phyloP scores from a whole-genome alignment of 495 filamentous ascomycete genomes.

The Lasiosphaeriaceae sp. region DNA sequence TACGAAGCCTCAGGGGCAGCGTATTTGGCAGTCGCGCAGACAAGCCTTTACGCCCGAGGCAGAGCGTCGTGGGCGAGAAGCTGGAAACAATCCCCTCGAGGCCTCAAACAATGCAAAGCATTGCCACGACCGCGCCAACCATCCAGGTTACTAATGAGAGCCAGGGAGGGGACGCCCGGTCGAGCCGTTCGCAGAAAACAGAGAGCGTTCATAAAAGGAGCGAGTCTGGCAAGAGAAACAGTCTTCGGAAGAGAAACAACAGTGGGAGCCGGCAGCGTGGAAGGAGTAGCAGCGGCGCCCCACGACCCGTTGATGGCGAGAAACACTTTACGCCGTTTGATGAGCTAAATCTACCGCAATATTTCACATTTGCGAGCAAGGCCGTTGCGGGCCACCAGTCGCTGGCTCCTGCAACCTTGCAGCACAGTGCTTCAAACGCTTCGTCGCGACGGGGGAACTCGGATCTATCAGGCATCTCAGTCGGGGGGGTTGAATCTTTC shows the following conservation, averaged over 20 bases:
- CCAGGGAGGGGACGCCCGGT: slow-evolving; percentile 25
- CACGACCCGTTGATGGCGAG: slow-evolving; percentile 36
- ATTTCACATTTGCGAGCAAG: slow-evolving; percentile 31
- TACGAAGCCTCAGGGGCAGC: slow-evolving; percentile 69
- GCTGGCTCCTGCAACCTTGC: slow-evolving; percentile 11
- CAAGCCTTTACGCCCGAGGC: slow-evolving; percentile 29
- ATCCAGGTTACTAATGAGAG: slow-evolving; percentile 38
- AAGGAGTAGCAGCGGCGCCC: slow-evolving; percentile 26
- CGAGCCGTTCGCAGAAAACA: slow-evolving; percentile 31
- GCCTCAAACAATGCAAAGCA: slow-evolving; percentile 39
- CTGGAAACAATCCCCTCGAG: slow-evolving; percentile 18
- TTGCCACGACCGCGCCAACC: slow-evolving; percentile 31
- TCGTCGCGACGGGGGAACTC: slow-evolving; percentile 16
- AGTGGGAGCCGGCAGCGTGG: slow-evolving; percentile 37
- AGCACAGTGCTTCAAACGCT: slow-evolving; percentile 23
- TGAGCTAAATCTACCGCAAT: slow-evolving; percentile 30
- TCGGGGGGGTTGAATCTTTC: slow-evolving; percentile 17
- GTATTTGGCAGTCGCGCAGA: slow-evolving; percentile 60
- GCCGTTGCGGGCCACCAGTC: background rate
- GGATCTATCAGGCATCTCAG: slow-evolving; percentile 12
- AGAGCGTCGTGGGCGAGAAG: slow-evolving; percentile 27
- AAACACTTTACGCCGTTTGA: slow-evolving; percentile 35
- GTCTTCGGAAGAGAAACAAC: slow-evolving; percentile 43
- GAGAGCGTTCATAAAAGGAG: slow-evolving; percentile 36
- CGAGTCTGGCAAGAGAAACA: slow-evolving; percentile 37